Base-by-base conservation (phyloP, 352 stramenopile species). In the Aphanomyces astaci region DNA sequence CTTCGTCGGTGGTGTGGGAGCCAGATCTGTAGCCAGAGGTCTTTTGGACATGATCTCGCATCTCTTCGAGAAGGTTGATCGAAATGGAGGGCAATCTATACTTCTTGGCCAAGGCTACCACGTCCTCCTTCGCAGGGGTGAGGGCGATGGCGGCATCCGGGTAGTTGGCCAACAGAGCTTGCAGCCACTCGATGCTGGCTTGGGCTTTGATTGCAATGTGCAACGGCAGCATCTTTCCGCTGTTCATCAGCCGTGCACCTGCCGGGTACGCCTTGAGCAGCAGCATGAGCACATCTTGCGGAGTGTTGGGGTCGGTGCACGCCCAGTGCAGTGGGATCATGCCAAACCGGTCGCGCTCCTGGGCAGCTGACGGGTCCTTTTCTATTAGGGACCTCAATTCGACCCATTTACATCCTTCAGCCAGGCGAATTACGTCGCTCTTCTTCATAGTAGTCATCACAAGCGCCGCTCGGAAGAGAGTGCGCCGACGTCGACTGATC, bases 271-370 rank as follows among this genome's bases (percentile, higher is more conserved):
- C 84, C 73, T 95, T 93, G 56, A 93, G 76, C 49, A 95, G 71
- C 24, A 81, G 76, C 67, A 93, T 76, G 28, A 95, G 75, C 66
- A 93, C 80, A 56, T 92, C 83, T 53, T 82, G 77, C 62, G 92
- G 86, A 25, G 84, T 82, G 55, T 89, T 79, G 3, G 83, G 81
- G 72, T 94, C 86, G 0, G 86, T 95, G 71, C 86, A 95, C 13
- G 86, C 84, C 86, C 86, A 95, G 68, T 95, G 86, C 46, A 95
- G 79, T 53, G 86, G 86, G 63, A 95, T 73, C 86, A 95, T 95
- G 48, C 84, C 86, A 72, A 92, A 95, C 48, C 81, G 88, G 74
- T 95, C 86, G 63, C 80, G 74, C 63, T 95, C 83, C 70, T 92
- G 81, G 52, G 86, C 86, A 17, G 75, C 77, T 27, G 66, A 49